Evolutionary conservation across 2,329 filamentous ascomycete species (phyloP).

Genomic region (Parascedosporium putredinis): DNA sequence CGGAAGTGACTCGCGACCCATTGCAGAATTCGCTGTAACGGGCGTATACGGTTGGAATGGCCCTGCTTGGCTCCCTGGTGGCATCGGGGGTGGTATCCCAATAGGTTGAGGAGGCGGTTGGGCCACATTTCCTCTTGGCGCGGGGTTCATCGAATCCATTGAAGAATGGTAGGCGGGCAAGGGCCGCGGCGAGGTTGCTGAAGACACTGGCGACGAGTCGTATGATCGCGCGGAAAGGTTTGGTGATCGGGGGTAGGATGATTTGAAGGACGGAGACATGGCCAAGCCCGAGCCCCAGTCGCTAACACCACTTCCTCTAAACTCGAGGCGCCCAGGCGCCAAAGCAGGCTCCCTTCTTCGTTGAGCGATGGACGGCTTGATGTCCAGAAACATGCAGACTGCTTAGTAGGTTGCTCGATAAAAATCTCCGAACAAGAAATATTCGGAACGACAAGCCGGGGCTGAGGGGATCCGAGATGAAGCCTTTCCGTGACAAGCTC

Average conservation of each 20-base stretch:
- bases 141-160: background rate
- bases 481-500: background rate
- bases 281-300: background rate
- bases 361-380: background rate
- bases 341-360: background rate
- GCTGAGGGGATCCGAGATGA: background rate
- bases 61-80: conserved; percentile 18
- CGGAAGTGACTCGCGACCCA: conserved; percentile 51
- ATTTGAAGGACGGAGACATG: conserved; percentile 34
- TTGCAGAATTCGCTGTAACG: conserved; percentile 34
- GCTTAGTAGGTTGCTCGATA: background rate
- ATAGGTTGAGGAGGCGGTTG: conserved; percentile 34
- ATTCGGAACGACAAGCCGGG: background rate
- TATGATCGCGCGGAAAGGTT: conserved; percentile 51
- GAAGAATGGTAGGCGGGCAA: conserved; percentile 11
- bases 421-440: background rate
- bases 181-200: conserved; percentile 48
- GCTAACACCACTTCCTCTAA: background rate
- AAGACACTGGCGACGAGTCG: conserved; percentile 50
- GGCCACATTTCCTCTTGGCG: background rate
- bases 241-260: conserved; percentile 46
- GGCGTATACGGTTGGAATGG: conserved; percentile 44
- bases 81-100: conserved; percentile 18
- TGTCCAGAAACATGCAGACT: conserved; percentile 1
- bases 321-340: background rate